Evolutionary conservation across 768 basidiomycete species (phyloP).

Genomic region (Calocera cornea): DNA sequence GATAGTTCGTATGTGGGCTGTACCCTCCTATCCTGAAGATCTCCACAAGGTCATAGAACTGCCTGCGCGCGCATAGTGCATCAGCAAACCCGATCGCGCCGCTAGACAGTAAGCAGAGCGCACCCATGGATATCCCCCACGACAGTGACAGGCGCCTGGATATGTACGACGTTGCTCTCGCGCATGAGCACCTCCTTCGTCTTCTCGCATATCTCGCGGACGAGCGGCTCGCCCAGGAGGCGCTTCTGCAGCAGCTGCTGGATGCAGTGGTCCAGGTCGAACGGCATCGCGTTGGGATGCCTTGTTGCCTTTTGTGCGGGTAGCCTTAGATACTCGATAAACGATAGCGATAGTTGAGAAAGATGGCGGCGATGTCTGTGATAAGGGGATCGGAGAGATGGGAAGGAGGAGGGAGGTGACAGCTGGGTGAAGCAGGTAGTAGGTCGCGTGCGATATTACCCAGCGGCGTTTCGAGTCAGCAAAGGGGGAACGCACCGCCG

Average conservation of each 20-base stretch:
- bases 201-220: conserved; percentile 98
- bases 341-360: not conserved
- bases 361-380: no score
- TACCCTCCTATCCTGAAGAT: conserved; percentile 98
- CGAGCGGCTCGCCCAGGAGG: conserved; percentile 80
- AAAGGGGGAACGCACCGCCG: no score
- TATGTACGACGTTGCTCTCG: conserved; percentile 96
- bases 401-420: not conserved
- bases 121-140: conserved; percentile 99
- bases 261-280: conserved; percentile 96
- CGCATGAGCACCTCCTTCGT: conserved; percentile 99
- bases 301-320: not conserved
- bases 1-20: conserved; percentile 92
- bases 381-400: no score
- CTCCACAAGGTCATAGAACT: conserved; percentile 98
- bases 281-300: conserved; percentile 22
- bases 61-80: conserved; percentile 39
- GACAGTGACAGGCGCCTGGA: conserved; percentile 91
- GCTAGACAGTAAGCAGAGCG: conserved; percentile 23
- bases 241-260: conserved; percentile 81
- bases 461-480: no score
- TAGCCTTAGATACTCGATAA: not conserved
- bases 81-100: not conserved
- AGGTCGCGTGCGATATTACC: not conserved
- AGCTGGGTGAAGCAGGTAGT: not conserved